phyloP scores from a whole-genome alignment of 805 yeast species.

The Zygotorulaspora danielsina region DNA sequence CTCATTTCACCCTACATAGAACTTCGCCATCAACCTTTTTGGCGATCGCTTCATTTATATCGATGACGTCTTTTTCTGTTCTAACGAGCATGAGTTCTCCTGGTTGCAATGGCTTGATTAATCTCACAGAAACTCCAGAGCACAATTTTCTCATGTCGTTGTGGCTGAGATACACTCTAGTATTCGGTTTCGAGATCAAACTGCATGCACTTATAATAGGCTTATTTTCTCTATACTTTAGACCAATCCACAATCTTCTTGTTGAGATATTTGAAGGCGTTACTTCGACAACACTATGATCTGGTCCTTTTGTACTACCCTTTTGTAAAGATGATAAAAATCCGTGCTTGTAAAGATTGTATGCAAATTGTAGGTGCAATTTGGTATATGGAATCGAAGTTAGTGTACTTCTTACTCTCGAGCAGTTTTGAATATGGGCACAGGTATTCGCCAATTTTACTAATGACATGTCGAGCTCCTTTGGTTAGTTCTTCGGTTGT shows the following conservation, averaged over 20 bases:
- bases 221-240: slow-evolving; percentile 77
- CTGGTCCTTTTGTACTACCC: slow-evolving; percentile 86
- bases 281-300: slow-evolving; percentile 62
- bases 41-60: slow-evolving; percentile 80
- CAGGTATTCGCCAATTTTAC: slow-evolving; percentile 80
- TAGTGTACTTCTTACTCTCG: slow-evolving; percentile 64
- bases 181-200: slow-evolving; percentile 79
- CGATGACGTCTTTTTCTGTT: slow-evolving; percentile 54
- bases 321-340: slow-evolving; percentile 77
- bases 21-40: slow-evolving; percentile 68
- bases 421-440: slow-evolving; percentile 84
- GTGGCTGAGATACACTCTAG: slow-evolving; percentile 59
- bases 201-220: slow-evolving; percentile 71
- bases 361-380: slow-evolving; percentile 75
- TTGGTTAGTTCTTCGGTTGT: neutral
- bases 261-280: slow-evolving; percentile 84
- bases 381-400: slow-evolving; percentile 82
- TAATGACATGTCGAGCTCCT: slow-evolving; percentile 72
- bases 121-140: slow-evolving; percentile 68
- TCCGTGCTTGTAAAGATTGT: slow-evolving; percentile 87
- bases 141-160: slow-evolving; percentile 70
- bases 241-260: slow-evolving; percentile 85
- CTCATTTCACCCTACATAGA: slow-evolving; percentile 66
- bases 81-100: slow-evolving; percentile 81
- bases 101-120: slow-evolving; percentile 76